phyloP scores from a whole-genome alignment of 148 eudicot genomes.

The Hydrangea macrophylla region DNA sequence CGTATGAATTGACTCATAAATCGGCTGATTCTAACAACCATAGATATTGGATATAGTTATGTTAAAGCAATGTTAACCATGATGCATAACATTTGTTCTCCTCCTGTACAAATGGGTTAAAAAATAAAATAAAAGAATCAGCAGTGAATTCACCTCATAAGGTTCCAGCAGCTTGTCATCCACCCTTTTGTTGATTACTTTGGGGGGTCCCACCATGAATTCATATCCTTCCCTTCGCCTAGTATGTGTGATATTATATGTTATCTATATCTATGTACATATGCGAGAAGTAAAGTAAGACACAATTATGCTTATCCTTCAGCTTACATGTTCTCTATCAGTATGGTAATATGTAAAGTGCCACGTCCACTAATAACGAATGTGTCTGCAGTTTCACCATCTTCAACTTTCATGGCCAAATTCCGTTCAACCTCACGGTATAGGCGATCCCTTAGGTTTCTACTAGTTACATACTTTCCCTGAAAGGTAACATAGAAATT shows the following conservation, averaged over 20 bases:
- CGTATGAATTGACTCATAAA: too few relatives aligned
- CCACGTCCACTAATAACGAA: constrained; percentile 97
- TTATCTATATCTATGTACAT: too few relatives aligned
- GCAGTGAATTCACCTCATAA: constrained; percentile 55
- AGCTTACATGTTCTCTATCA: constrained; percentile 96
- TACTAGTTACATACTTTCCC: constrained; percentile 98
- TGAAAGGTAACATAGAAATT: constrained; percentile 21
- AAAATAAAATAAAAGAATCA: constrained; percentile 5
- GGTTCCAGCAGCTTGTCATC: constrained; percentile 81
- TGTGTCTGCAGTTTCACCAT: constrained; percentile 95
- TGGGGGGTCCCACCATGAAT: constrained; percentile 99
- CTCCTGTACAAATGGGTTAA: not conserved
- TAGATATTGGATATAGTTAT: not conserved
- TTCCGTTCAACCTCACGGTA: constrained; percentile 93
- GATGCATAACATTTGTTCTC: not conserved
- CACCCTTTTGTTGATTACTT: constrained; percentile 84
- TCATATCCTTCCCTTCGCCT: constrained; percentile 99
- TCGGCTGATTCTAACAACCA: too few relatives aligned
- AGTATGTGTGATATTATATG: constrained; percentile 9
- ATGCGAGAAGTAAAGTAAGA: constrained; percentile 10
- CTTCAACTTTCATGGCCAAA: constrained; percentile 99
- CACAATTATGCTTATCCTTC: not conserved
- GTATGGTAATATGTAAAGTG: constrained; percentile 89
- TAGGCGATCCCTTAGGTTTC: constrained; percentile 93
- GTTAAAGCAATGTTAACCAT: not conserved